Evolutionary conservation across 2,329 filamentous ascomycete species (phyloP), one percentile per base, ranked within the genome.

Genomic region (Fusarium nodosum): DNA sequence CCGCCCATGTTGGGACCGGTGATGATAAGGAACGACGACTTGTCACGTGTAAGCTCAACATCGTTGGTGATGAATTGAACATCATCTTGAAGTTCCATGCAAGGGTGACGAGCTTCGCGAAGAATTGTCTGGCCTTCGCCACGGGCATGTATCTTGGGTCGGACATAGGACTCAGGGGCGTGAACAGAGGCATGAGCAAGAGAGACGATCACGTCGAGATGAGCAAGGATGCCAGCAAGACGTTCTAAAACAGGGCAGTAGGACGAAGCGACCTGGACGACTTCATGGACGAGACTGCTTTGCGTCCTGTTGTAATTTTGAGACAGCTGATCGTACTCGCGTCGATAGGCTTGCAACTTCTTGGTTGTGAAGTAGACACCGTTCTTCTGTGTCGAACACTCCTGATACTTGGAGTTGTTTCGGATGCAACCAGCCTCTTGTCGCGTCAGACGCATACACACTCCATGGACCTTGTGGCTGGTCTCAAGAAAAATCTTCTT

Each of bases 1-100:
- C 96, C 96, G 72, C 96, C 97, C 96, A 99, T 99, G 81, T 99
- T 99, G 52, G 96, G 96, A 0, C 96, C 96, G 0, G 95, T 98
- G 77, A 98, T 97, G 82, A 97, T 95, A 39, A 97, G 86, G 81
- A 99, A 98, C 5, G 95, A 94, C 0, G 93, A 97, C 48, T 88
- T 85, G 60, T 90, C 90, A 11, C 94, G 90, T 7, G 88, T 85
- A 38, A 99, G 88, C 55, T 90, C 89, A 24, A 98, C 93, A 73
- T 99, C 95, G 78, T 99, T 99, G 59, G 95, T 97, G 80, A 99
- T 99, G 82, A 99, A 99, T 67, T 95, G 94, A 42, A 99, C 91
- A 75, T 99, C 96, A 75, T 99, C 97, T 80, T 99, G 96, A 88
- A 97, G 94, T 79, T 99, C 96, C 88, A 99, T 93, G 77, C 96